Percentiles rank a stretch among this genome's conserved stretches.
phyloP scores from a whole-genome alignment of 208 protist genomes.

The Wallacemonas rigidus region DNA sequence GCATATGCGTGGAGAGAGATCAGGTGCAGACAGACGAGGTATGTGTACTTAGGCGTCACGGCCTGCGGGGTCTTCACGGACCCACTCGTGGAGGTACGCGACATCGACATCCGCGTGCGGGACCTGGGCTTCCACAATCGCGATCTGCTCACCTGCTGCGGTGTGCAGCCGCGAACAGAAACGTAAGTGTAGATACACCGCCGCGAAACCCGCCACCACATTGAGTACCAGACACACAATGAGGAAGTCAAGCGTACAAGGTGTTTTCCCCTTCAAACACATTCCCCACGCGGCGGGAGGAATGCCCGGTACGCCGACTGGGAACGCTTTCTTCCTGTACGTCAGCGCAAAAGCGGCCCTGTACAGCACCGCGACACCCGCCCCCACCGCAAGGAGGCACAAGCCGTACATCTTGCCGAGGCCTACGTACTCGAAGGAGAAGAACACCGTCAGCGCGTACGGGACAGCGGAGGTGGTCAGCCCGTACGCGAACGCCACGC shows the following conservation, averaged over 20 bases:
- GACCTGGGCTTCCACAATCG: neutral
- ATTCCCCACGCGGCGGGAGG: slow-evolving; percentile 15
- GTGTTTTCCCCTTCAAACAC: slow-evolving; percentile 24
- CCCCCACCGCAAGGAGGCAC: slow-evolving; percentile 20
- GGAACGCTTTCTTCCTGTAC: slow-evolving; percentile 25
- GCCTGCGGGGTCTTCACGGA: neutral
- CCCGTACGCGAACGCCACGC: slow-evolving; percentile 23
- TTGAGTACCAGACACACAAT: slow-evolving; percentile 29
- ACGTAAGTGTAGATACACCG: slow-evolving; percentile 23
- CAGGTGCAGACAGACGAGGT: no score
- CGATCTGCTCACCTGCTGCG: slow-evolving; percentile 16
- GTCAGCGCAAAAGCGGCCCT: slow-evolving; percentile 23
- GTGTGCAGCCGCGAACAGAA: slow-evolving; percentile 13
- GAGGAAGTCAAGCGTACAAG: slow-evolving; percentile 24
- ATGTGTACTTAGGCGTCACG: no score
- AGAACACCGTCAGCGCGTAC: slow-evolving; percentile 21
- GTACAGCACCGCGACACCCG: slow-evolving; percentile 29
- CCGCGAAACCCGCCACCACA: slow-evolving; percentile 19
- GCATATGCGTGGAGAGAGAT: no score
- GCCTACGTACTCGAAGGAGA: slow-evolving; percentile 28
- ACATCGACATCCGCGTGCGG: neutral
- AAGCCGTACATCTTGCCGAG: slow-evolving; percentile 38
- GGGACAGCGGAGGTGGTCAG: slow-evolving; percentile 30
- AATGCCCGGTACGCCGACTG: slow-evolving; percentile 8
- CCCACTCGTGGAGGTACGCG: slow-evolving; percentile 8